Evolutionary conservation across 192 early-diverging fungal species (phyloP), one percentile per base, ranked within the genome.

Genomic region (Chytriomyces sp.): DNA sequence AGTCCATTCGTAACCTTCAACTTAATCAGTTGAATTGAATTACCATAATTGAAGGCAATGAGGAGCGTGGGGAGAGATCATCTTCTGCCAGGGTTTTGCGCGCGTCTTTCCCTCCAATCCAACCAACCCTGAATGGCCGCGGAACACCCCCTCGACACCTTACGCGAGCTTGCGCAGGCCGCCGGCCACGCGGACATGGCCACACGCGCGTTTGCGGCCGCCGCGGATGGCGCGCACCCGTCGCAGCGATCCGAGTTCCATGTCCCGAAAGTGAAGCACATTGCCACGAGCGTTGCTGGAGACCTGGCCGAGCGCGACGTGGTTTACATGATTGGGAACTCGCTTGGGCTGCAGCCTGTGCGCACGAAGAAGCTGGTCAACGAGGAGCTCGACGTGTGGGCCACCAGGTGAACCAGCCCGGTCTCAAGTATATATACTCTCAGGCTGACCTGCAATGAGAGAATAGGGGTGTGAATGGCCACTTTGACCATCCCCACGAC

Each of bases 361-460:
- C 76, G 81, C 12, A 85, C 92, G 0, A 77, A 84, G 25, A 78
- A 79, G 8, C 76, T 91, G 5, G 73, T 99, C n/a, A 85, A 82
- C 52, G 88, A 99, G 80, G 97, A 99, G 76, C 80, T 99, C 66
- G 89, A 96, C 52, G 89, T 91, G 39, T 99, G 97, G 97, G 89
- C 86, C 59, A 69, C 82, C 54, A 56, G 79, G 90, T 89, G 74
- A 70, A 58, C 57, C 10, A 64, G 28, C 62, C 22, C 22, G 22
- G 52, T 22, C 22, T 64, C n/a, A n/a, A n/a, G n/a, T n/a, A n/a
- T n/a, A 14, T 58, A 12, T 64, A 10, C 14, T 19, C 10, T 30
- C 40, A 8, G 60, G 14, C 49, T 52, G 30, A 28, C 38, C 41
- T n/a, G 5, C 56, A 14, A 14, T 58, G 7, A 7, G 10, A 31